phyloP scores from a whole-genome alignment of 495 filamentous ascomycete genomes.

The Penicillium alfredii region DNA sequence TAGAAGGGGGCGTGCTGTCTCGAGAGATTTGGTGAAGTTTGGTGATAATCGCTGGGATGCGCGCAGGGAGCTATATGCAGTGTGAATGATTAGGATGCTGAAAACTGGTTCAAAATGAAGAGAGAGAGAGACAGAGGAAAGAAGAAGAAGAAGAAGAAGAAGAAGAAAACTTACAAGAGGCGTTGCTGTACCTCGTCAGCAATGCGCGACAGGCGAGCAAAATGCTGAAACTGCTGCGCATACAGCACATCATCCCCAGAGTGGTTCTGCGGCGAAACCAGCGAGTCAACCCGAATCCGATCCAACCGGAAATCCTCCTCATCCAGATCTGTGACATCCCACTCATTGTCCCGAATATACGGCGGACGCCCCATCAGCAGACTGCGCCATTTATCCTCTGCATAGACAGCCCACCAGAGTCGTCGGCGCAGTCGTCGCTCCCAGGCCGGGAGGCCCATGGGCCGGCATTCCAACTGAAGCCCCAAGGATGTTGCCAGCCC shows the following conservation, averaged over 20 bases:
- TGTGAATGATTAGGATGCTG: background rate
- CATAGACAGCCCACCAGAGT: constrained; percentile 76
- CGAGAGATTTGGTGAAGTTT: constrained; percentile 10
- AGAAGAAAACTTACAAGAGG: constrained; percentile 3
- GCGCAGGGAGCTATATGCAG: constrained; percentile 6
- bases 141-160: background rate
- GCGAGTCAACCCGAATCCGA: background rate
- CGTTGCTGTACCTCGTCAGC: constrained; percentile 10
- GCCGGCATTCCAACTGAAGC: constrained; percentile 69
- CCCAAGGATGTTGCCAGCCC: constrained; percentile 43
- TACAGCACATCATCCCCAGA: background rate
- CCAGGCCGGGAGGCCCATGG: constrained; percentile 76
- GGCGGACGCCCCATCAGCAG: constrained; percentile 74
- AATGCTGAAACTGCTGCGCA: constrained; percentile 1
- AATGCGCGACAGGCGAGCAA: constrained; percentile 2
- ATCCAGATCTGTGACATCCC: constrained; percentile 62
- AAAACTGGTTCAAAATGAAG: no score
- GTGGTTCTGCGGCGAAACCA: background rate
- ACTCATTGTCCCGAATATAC: constrained; percentile 65
- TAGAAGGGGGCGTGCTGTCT: constrained; percentile 8
- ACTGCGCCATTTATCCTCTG: constrained; percentile 84
- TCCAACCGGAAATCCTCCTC: constrained; percentile 52
- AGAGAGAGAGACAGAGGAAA: background rate
- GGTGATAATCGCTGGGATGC: constrained; percentile 10
- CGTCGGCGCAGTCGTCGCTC: constrained; percentile 72